Conservation (phyloP, 2,329 filamentous ascomycete genomes). For the Fusarium albidum region DNA sequence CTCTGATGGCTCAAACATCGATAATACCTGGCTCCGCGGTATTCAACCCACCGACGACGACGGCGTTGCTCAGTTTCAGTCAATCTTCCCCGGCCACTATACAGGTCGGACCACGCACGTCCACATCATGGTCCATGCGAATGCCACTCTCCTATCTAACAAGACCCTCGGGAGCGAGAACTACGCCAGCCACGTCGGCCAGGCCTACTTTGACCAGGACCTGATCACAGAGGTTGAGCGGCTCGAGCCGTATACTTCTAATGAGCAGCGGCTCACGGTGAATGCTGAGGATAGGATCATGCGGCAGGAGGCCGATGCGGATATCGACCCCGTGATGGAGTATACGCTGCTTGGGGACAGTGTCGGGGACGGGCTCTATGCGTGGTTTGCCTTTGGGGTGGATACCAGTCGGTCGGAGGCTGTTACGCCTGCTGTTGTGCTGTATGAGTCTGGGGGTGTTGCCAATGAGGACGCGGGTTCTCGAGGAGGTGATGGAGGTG, state of each 20-base stretch:
- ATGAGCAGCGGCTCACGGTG: conserved; percentile 54
- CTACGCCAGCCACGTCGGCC: conserved; percentile 67
- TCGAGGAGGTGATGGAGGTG: background rate
- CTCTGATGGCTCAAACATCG: conserved; percentile 41
- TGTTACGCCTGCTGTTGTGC: conserved; percentile 28
- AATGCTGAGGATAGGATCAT: conserved; percentile 62
- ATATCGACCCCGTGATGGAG: conserved; percentile 65
- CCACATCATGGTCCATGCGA: conserved; percentile 52
- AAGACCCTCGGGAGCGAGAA: conserved; percentile 45
- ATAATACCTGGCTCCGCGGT: conserved; percentile 47
- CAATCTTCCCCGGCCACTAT: conserved; percentile 56
- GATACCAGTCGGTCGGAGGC: conserved; percentile 44
- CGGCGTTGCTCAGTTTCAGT: conserved; percentile 54
- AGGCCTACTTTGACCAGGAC: conserved; percentile 69
- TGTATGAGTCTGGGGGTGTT: conserved; percentile 34
- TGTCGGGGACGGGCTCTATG: conserved; percentile 60
- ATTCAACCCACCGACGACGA: conserved; percentile 51
- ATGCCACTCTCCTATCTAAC: conserved; percentile 45
- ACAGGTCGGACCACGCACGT: conserved; percentile 56
- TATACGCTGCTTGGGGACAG: conserved; percentile 65
- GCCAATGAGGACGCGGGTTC: conserved; percentile 33
- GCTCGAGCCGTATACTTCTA: conserved; percentile 56
- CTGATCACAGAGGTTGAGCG: conserved; percentile 61
- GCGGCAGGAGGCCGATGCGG: conserved; percentile 54
- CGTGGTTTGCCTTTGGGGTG: conserved; percentile 63